Evolutionary conservation across 441 rosid genomes (phyloP), one percentile per base, ranked within the genome.

Genomic region (Erodium moschatum): DNA sequence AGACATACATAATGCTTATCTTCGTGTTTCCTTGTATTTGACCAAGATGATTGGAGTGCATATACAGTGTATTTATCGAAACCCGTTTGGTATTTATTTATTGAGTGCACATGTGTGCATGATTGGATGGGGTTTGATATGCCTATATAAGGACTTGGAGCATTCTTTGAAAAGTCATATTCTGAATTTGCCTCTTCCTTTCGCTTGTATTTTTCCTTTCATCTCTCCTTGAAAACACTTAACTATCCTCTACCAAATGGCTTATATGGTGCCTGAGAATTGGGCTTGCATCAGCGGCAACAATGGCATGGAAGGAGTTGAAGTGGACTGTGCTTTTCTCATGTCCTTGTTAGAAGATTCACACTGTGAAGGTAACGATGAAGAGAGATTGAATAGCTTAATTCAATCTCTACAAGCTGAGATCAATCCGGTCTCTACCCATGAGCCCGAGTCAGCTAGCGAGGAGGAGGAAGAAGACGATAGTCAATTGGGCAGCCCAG

Each of bases 381-480:
- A 75, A 12, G 82, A 81, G 71, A 78, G 74, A 63, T 11, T 83
- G 50, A 78, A 80, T 50, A 67, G 82, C 6, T 77, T 81, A 42
- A 85, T 83, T 66, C 79, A 73, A 50, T 83, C 85, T 6, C 64
- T 82, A 40, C 85, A 80, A 68, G 85, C 80, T 7, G 86, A 81
- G 79, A 76, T 83, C 71, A 79, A 79, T 72, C 61, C 66, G 46
- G 64, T 60, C 33, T 60, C 64, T 60, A 24, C 64, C 31, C n/a
- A 60, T 21, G 35, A 20, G 31, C 64, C 64, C 11, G 64, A 21
- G n/a, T 40, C 44, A 40, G 44, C 44, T 40, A 40, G 44, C 44
- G 44, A 40, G 44, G 44, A 40, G 44, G 44, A 40, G 44, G 44
- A 40, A 40, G 44, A 40, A 40, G 44, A n/a, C n/a, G n/a, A 40